Percentiles rank a stretch among this genome's conserved stretches.
Conservation (phyloP, 2,329 filamentous ascomycete genomes). For the Beauveria sp. region DNA sequence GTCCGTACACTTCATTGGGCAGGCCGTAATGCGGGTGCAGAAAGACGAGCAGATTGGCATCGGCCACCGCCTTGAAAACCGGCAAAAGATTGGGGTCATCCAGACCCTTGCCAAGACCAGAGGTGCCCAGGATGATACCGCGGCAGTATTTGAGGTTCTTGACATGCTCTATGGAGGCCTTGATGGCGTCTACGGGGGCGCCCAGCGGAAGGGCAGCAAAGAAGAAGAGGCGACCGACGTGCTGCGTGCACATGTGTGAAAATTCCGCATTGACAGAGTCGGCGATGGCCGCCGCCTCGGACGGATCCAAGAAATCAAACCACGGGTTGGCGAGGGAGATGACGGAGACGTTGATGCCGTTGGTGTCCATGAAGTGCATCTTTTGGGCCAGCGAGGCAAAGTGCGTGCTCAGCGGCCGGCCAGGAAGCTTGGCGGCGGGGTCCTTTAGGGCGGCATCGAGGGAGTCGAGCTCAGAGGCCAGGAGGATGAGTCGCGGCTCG, state of each 20-base stretch:
- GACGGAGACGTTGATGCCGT: constrained; percentile 74
- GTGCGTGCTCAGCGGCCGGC: constrained; percentile 73
- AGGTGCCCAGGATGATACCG: constrained; percentile 84
- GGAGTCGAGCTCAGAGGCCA: constrained; percentile 41
- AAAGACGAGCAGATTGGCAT: constrained; percentile 62
- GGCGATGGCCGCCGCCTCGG: constrained; percentile 57
- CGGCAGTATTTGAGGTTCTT: constrained; percentile 58
- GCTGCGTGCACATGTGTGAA: constrained; percentile 58
- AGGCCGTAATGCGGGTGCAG: constrained; percentile 90
- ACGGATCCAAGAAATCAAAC: constrained; percentile 70
- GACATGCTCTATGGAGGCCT: constrained; percentile 58
- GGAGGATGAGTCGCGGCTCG: constrained; percentile 59
- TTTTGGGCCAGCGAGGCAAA: constrained; percentile 78
- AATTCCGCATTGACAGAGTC: constrained; percentile 69
- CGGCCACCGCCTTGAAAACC: constrained; percentile 62
- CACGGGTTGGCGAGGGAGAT: constrained; percentile 89
- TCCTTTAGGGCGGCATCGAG: constrained; percentile 46
- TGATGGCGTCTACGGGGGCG: constrained; percentile 53
- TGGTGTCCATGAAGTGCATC: constrained; percentile 78
- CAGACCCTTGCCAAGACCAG: constrained; percentile 69
- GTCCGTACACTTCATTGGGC: constrained; percentile 71
- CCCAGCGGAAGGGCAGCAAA: constrained; percentile 78
- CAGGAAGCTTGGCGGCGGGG: constrained; percentile 52
- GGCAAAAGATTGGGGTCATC: constrained; percentile 70
- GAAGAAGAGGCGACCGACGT: constrained; percentile 66